Percentiles rank a stretch among this genome's conserved stretches.
These are phyloP conservation scores for Aspergillus saccharolyticus DNA, from an alignment of 495 filamentous ascomycete species.

Conservation along the genomic window DNA sequence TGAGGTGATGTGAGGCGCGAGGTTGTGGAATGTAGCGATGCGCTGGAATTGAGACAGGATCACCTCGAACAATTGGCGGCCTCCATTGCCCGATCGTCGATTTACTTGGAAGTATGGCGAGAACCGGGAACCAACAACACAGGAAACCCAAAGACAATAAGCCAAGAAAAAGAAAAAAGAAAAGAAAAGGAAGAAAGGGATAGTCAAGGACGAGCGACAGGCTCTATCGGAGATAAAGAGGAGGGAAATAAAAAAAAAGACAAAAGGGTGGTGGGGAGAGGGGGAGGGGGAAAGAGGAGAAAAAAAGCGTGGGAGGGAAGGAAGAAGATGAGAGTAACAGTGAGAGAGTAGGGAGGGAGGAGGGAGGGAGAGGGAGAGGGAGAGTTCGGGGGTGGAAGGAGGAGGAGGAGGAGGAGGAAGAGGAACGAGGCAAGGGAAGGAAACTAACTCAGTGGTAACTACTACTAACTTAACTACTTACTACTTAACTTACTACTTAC, in stretches of 20 bases:
- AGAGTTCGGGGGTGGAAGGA: constrained; percentile 7
- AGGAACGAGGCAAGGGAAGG: constrained; percentile 14
- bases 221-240: constrained; percentile 13
- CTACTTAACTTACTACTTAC: too few relatives aligned
- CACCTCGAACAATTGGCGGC: constrained; percentile 21
- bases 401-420: neutral
- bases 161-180: constrained; percentile 27
- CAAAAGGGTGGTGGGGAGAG: constrained; percentile 13
- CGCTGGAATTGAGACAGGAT: constrained; percentile 9
- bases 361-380: constrained; percentile 11
- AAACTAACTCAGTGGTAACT: neutral
- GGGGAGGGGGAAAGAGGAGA: constrained; percentile 6
- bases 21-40: constrained; percentile 9
- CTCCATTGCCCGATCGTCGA: constrained; percentile 18
- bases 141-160: constrained; percentile 27
- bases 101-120: constrained; percentile 11
- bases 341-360: constrained; percentile 8
- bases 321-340: constrained; percentile 1
- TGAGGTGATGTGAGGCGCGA: constrained; percentile 20
- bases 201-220: constrained; percentile 18
- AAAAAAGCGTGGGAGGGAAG: constrained; percentile 6
- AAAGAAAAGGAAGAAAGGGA: constrained; percentile 20
- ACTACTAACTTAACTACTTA: too few relatives aligned
- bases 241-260: constrained; percentile 13
- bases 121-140: constrained; percentile 20